phyloP scores from a whole-genome alignment of 768 basidiomycete genomes.

The Amanita phalloides region DNA sequence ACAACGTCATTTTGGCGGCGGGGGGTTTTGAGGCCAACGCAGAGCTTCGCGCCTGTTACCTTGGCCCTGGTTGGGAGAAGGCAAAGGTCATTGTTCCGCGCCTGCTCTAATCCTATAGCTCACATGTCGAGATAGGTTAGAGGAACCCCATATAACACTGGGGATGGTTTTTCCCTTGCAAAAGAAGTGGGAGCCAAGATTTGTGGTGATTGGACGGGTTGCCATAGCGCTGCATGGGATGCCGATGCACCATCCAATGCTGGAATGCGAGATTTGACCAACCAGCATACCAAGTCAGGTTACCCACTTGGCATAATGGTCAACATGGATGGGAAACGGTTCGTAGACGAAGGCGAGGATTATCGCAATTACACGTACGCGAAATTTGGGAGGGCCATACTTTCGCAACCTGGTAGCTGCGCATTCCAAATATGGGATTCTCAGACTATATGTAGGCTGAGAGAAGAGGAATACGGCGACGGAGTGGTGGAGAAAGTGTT shows the following conservation, averaged over 20 bases:
- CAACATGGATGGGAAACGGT: constrained; percentile 44
- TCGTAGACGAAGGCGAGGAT: constrained; percentile 66
- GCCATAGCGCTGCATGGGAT: constrained; percentile 68
- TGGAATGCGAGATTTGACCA: constrained; percentile 49
- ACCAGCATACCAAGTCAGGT: constrained; percentile 66
- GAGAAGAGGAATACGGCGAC: constrained; percentile 60
- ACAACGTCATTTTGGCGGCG: constrained; percentile 48
- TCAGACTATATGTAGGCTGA: constrained; percentile 28
- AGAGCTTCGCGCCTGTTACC: constrained; percentile 37
- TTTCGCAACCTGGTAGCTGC: constrained; percentile 43
- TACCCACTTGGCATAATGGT: constrained; percentile 67
- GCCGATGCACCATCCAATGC: constrained; percentile 39
- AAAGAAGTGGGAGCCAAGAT: constrained; percentile 37
- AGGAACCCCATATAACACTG: constrained; percentile 62
- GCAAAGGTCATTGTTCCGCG: constrained; percentile 32
- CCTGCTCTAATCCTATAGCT: not conserved
- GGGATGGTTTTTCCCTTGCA: constrained; percentile 52
- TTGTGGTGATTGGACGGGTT: constrained; percentile 60
- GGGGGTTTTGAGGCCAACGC: constrained; percentile 58
- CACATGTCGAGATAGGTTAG: constrained; percentile 34
- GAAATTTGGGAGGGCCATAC: constrained; percentile 50
- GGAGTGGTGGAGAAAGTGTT: constrained; percentile 45
- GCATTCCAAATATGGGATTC: constrained; percentile 62
- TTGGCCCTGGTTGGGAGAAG: constrained; percentile 48
- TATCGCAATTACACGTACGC: constrained; percentile 69